Evolutionary conservation across 2,329 filamentous ascomycete species (phyloP), one percentile per base, ranked within the genome.

Genomic region (Fusarium sp.): DNA sequence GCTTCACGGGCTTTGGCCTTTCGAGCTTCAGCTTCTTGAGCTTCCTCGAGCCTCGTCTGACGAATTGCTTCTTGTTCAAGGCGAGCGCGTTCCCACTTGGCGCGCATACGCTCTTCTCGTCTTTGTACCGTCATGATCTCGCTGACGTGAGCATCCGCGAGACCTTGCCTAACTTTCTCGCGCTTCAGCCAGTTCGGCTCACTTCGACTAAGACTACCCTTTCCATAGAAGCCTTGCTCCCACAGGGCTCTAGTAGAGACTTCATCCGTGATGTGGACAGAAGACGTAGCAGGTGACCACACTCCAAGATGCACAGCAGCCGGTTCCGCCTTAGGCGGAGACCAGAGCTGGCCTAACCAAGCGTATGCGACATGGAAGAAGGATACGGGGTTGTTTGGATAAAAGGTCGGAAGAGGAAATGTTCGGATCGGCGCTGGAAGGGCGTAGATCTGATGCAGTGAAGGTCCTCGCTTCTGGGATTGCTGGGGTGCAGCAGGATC

Each of bases 201-300:
- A 86, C 95, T 98, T 78, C 97, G 91, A 85, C 95, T 98, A 68
- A 98, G 86, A 77, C 88, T 96, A 52, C 97, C 97, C 83, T 98
- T 98, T 57, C 97, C 97, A 83, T 96, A 99, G 84, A 99, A 99
- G 6, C 97, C 97, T 85, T 97, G 94, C 83, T 98, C 94, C 97
- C 97, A 99, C 27, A 99, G 84, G 1, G 92, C 94, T 64, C 93
- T 89, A 72, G 97, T 92, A 5, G 94, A 92, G 65, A 88, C 87
- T 29, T 91, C 86, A 81, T 98, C 93, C 20, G 91, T 94, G 66
- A 99, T 88, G 80, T 98, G 94, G 18, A 99, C 89, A 0, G 95
- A 97, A 33, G 92, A 91, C 5, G 95, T 97, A 66, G 92, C 90
- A 2, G 90, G 84, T n/a, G 95, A 96, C 88, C 96, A 98, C 75